Base-by-base conservation (phyloP, 176 grass and related monocot species). In the Coix lacrymajobi region DNA sequence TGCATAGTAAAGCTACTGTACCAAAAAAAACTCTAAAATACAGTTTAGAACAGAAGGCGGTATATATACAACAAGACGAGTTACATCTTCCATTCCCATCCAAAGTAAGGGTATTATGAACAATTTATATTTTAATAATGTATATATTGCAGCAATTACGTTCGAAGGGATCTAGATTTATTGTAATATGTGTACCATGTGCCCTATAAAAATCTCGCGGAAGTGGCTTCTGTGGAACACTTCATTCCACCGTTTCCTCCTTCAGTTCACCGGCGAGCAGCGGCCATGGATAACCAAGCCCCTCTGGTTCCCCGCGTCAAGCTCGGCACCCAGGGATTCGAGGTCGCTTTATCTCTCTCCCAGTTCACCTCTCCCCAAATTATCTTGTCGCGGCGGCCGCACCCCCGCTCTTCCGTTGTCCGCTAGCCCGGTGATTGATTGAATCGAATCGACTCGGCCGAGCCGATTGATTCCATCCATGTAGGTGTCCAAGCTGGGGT, bases 401-500 rank as follows among this genome's bases (percentile, higher is more conserved):
- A 22, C n/a, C n/a, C 28, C 68, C 39, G 68, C 5, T 26, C 11
- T 7, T 38, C 28, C 15, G 8, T 30, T 16, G 11, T 20, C 70
- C 44, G 2, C 19, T 33, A 19, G 15, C 19, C 16, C 39, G 15
- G n/a, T 70, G 33, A 6, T 20, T 41, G 75, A 48, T 19, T 38
- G 62, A 85, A 49, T 76, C 62, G 31, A 48, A 4, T 46, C 51
- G 7, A 33, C 33, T 33, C 33, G 8, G n/a, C 3, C 20, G 7
- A 38, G 15, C 16, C 34, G 43, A 32, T 56, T 22, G 29, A 43
- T 20, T 26, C 25, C 57, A 61, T 28, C 24, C 25, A 49, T 56
- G 26, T 22, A 93, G 95, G 92, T 97, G 63, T 97, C 95, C 10
- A 92, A 91, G 86, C 74, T 97, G 32, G 95, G 95, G 4, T 92